A percentile compares a stretch with the other conserved stretches of the same genome.
Evolutionary conservation across 371 early-diverging fungal genomes (phyloP).

Genomic region (Lichtheimia ornata): DNA sequence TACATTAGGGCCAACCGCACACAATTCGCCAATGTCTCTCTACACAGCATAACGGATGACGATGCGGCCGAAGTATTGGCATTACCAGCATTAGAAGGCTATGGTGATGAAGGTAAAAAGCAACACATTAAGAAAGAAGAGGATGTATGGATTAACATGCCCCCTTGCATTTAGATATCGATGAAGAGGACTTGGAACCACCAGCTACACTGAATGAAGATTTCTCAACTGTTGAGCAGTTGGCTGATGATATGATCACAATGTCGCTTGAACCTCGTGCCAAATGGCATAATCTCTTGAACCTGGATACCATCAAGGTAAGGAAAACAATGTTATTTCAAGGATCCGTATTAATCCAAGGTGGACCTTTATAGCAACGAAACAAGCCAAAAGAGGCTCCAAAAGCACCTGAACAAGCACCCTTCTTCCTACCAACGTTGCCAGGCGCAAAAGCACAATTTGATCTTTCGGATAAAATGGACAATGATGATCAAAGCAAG

Average conservation of each 20-base stretch:
- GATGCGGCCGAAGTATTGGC: conserved; percentile 48
- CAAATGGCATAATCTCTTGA: conserved; percentile 89
- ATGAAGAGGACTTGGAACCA: conserved; percentile 29
- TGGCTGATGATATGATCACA: conserved; percentile 82
- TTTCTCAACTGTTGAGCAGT: conserved; percentile 59
- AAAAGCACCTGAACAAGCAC: conserved; percentile 85
- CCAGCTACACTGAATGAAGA: conserved; percentile 11
- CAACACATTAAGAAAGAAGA: not conserved
- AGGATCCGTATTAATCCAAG: not conserved
- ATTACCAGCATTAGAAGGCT: conserved; percentile 56
- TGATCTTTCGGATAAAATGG: conserved; percentile 40
- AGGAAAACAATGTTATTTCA: not conserved
- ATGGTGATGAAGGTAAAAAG: conserved; percentile 23
- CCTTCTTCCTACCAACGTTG: conserved; percentile 90
- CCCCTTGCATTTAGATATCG: conserved; percentile 9
- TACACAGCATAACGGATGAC: conserved; percentile 66
- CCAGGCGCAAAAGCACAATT: conserved; percentile 75
- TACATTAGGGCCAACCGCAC: conserved; percentile 67
- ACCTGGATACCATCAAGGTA: conserved; percentile 88
- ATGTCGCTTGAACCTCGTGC: conserved; percentile 79
- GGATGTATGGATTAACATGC: not conserved
- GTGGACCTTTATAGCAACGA: conserved; percentile 58
- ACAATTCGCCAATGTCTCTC: conserved; percentile 68
- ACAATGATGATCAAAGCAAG: conserved; percentile 28
- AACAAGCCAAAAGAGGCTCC: conserved; percentile 90